Percentiles rank a stretch among this genome's conserved stretches.
Conservation (phyloP, 306 rosid genomes). For the Dalbergia oliveri region DNA sequence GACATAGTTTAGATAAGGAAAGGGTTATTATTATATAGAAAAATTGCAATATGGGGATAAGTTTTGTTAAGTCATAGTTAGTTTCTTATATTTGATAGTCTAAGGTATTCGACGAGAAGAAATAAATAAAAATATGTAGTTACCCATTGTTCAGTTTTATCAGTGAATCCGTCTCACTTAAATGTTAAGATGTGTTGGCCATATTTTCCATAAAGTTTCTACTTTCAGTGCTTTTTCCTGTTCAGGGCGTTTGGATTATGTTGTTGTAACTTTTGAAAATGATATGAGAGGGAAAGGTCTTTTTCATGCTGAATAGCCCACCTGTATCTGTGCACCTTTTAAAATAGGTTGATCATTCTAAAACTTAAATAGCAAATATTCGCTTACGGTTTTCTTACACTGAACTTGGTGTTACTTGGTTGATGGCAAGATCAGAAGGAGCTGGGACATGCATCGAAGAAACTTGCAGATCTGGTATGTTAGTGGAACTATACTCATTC, state of each 20-base stretch:
- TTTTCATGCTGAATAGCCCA: slow-evolving; percentile 27
- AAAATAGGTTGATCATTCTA: slow-evolving; percentile 20
- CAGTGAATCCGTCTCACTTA: not conserved
- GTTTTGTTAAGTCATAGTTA: not conserved
- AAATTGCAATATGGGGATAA: not conserved
- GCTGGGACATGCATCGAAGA: slow-evolving; percentile 68
- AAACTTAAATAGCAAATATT: slow-evolving; percentile 10
- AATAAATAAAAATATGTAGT: no score
- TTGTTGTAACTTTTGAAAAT: slow-evolving; percentile 31
- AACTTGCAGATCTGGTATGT: slow-evolving; percentile 69
- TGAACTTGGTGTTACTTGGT: slow-evolving; percentile 46
- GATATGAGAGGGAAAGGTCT: slow-evolving; percentile 2
- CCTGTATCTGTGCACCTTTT: not conserved
- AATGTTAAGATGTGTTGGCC: not conserved
- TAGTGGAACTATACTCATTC: slow-evolving; percentile 6
- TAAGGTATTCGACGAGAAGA: no score
- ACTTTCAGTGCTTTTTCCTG: slow-evolving; percentile 8
- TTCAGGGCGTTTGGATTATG: no score
- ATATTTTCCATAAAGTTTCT: slow-evolving; percentile 10
- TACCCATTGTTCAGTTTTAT: not conserved
- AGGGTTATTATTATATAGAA: not conserved
- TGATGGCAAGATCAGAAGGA: slow-evolving; percentile 68
- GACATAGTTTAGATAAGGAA: slow-evolving; percentile 13
- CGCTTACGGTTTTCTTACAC: slow-evolving; percentile 21
- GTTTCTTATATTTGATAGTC: not conserved